Conservation (phyloP, 805 yeast species). For the Candida broadrunensis region DNA sequence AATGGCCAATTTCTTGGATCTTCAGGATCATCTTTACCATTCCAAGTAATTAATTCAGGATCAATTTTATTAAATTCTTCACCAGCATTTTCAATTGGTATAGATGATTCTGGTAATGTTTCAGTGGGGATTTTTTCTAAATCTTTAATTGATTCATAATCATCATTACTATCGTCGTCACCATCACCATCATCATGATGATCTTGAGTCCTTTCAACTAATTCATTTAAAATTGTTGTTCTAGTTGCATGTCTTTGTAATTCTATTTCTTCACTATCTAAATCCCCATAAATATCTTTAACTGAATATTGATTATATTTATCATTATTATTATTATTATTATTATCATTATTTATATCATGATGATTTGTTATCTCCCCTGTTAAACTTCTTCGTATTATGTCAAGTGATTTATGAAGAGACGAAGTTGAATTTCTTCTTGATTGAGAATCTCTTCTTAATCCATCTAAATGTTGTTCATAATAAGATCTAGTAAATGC, state of each 20-base stretch:
- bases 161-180: slow-evolving; percentile 7
- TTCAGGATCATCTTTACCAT: slow-evolving; percentile 26
- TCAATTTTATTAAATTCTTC: slow-evolving; percentile 29
- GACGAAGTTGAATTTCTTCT: slow-evolving; percentile 16
- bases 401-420: slow-evolving; percentile 14
- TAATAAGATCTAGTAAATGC: slow-evolving; percentile 11
- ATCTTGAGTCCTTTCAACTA: slow-evolving; percentile 15
- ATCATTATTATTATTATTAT: slow-evolving; percentile 3
- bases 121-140: slow-evolving; percentile 6
- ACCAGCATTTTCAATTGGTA: slow-evolving; percentile 27
- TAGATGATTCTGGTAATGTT: slow-evolving; percentile 17
- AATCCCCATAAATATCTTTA: slow-evolving; percentile 30
- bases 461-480: slow-evolving; percentile 3
- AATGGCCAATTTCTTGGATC: slow-evolving; percentile 34
- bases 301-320: slow-evolving; percentile 12
- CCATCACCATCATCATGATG: slow-evolving; percentile 10
- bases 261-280: slow-evolving; percentile 26
- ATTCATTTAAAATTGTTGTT: slow-evolving; percentile 24
- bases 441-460: not conserved
- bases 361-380: slow-evolving; percentile 8
- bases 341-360: slow-evolving; percentile 2
- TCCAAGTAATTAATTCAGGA: slow-evolving; percentile 38
- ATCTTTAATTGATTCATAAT: slow-evolving; percentile 6
- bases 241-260: slow-evolving; percentile 29
- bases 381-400: slow-evolving; percentile 11